phyloP scores from a whole-genome alignment of 768 basidiomycete species.

The Hebeloma cylindrosporum region DNA sequence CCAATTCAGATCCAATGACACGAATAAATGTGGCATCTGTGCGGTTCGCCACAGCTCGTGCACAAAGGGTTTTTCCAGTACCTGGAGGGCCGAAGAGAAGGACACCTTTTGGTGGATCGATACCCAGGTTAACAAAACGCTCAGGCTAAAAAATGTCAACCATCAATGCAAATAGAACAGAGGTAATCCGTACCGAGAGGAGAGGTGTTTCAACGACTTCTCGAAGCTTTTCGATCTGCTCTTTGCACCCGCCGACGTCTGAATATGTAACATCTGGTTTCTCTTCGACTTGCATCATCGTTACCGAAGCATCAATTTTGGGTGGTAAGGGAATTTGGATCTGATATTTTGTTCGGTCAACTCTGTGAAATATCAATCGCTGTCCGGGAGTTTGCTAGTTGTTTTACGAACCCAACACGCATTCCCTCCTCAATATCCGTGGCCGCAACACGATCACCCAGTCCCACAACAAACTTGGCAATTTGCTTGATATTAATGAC shows the following conservation, averaged over 20 bases:
- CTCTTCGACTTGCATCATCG: conserved; percentile 99
- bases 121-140: conserved; percentile 95
- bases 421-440: conserved; percentile 99
- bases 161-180: background rate
- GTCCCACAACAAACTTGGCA: conserved; percentile 97
- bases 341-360: conserved; percentile 95
- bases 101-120: conserved; percentile 98
- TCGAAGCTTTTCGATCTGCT: conserved; percentile 97
- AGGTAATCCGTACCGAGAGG: conserved; percentile 67
- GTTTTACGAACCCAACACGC: conserved; percentile 86
- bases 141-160: conserved; percentile 73
- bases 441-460: conserved; percentile 94
- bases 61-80: conserved; percentile 98
- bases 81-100: conserved; percentile 94
- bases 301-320: conserved; percentile 98
- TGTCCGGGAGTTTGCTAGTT: background rate
- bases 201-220: conserved; percentile 98
- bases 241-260: conserved; percentile 97
- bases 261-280: conserved; percentile 98
- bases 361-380: conserved; percentile 45
- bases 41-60: conserved; percentile 96
- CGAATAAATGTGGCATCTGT: conserved; percentile 99
- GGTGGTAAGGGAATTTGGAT: conserved; percentile 98
- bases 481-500: conserved; percentile 99
- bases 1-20: conserved; percentile 97